A percentile compares a stretch with the other conserved stretches of the same genome.
Conservation (phyloP, 1,139 yeast species). For the Blastobotrys serpentis region DNA sequence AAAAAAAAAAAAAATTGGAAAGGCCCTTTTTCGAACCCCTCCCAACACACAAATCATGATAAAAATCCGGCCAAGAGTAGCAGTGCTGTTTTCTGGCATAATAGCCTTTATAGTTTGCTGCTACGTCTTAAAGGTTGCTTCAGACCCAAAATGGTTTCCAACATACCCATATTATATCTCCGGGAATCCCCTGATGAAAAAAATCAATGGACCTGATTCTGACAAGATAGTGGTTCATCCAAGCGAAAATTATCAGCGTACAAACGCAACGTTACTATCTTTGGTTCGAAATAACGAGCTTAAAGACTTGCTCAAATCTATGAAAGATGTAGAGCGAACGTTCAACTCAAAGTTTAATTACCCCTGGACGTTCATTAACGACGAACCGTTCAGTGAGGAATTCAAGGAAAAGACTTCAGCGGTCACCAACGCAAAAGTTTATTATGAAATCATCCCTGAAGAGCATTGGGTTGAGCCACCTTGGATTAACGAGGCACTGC, state of each 20-base stretch:
- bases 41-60: conserved; percentile 5
- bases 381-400: conserved; percentile 57
- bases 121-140: conserved; percentile 6
- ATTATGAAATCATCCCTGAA: conserved; percentile 53
- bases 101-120: not conserved
- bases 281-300: conserved; percentile 68
- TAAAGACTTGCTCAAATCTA: conserved; percentile 50
- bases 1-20: not conserved
- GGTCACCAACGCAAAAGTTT: conserved; percentile 51
- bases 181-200: conserved; percentile 29
- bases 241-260: conserved; percentile 33
- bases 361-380: conserved; percentile 81
- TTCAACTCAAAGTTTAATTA: conserved; percentile 71
- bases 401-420: conserved; percentile 49
- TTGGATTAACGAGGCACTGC: conserved; percentile 46
- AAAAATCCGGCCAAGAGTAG: conserved; percentile 10
- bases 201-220: conserved; percentile 26
- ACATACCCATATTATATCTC: conserved; percentile 30
- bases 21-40: not conserved
- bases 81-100: conserved; percentile 4
- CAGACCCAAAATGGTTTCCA: conserved; percentile 26
- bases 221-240: conserved; percentile 3
- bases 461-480: conserved; percentile 67
- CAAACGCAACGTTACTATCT: conserved; percentile 72
- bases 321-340: conserved; percentile 56